Conservation (phyloP, 306 rosid genomes). For the Parietaria judaica region DNA sequence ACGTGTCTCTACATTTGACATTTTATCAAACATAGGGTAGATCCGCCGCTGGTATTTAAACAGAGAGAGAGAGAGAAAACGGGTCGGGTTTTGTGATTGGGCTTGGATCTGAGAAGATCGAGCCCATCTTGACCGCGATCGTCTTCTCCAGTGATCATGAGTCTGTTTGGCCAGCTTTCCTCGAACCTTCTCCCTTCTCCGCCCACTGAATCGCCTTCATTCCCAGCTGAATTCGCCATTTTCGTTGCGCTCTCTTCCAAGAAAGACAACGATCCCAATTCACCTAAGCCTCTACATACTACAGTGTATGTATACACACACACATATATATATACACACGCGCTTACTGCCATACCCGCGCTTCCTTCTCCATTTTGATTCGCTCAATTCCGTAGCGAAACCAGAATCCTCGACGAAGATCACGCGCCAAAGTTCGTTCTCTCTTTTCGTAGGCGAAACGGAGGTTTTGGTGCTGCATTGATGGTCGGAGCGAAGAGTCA, state of each 20-base stretch:
- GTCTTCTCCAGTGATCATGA: background rate
- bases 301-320: background rate
- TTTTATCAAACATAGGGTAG: too few relatives aligned
- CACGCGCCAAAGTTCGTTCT: background rate
- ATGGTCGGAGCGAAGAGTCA: constrained; percentile 34
- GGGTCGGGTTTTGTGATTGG: too few relatives aligned
- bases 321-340: background rate
- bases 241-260: background rate
- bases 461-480: constrained; percentile 6
- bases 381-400: constrained; percentile 5
- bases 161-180: background rate
- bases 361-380: background rate
- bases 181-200: background rate
- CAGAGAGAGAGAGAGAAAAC: too few relatives aligned
- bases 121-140: background rate
- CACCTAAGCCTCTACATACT: background rate
- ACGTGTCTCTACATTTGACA: too few relatives aligned
- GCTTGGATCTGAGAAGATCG: too few relatives aligned
- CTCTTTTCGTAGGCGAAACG: background rate
- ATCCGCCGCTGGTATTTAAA: too few relatives aligned
- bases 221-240: constrained; percentile 4
- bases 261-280: background rate
- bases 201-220: constrained; percentile 1
- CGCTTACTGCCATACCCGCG: background rate
- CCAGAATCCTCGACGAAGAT: constrained; percentile 1